Evolutionary conservation across 2,329 filamentous ascomycete genomes (phyloP).

Genomic region (Tolypocladium guangdongense): DNA sequence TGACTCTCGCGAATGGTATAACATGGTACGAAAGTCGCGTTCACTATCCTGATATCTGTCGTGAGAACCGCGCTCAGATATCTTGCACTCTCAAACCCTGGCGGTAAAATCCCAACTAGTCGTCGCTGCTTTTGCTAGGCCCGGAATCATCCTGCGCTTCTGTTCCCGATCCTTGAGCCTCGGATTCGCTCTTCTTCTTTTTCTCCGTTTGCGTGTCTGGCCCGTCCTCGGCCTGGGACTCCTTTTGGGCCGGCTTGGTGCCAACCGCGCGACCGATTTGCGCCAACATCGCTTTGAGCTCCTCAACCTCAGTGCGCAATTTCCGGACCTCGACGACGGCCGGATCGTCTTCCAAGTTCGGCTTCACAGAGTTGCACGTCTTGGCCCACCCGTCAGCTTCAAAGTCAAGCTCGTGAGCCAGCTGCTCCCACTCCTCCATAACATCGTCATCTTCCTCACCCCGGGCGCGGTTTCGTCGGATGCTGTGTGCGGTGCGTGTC

Average conservation of each 20-base stretch:
- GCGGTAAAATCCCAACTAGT: neutral
- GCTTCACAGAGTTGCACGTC: constrained; percentile 61
- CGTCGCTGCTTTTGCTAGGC: neutral
- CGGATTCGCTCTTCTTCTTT: constrained; percentile 2
- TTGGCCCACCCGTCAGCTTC: constrained; percentile 79
- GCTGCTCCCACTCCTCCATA: constrained; percentile 87
- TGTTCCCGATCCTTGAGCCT: neutral
- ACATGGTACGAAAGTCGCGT: neutral
- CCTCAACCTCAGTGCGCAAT: constrained; percentile 46
- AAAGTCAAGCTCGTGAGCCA: constrained; percentile 61
- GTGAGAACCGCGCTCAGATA: neutral
- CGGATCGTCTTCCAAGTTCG: constrained; percentile 71
- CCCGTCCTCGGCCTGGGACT: neutral
- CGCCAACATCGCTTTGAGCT: constrained; percentile 39
- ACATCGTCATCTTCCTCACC: constrained; percentile 87
- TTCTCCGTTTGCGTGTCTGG: constrained; percentile 3
- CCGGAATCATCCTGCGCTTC: neutral
- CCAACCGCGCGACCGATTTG: constrained; percentile 18
- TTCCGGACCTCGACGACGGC: constrained; percentile 59
- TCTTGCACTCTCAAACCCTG: neutral
- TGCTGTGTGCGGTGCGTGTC: constrained; percentile 50
- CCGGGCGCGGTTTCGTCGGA: constrained; percentile 61
- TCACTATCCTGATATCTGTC: neutral
- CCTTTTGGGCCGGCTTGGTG: neutral
- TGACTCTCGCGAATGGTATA: neutral